phyloP scores from a whole-genome alignment of 148 eudicot genomes.

The Chenopodium album region DNA sequence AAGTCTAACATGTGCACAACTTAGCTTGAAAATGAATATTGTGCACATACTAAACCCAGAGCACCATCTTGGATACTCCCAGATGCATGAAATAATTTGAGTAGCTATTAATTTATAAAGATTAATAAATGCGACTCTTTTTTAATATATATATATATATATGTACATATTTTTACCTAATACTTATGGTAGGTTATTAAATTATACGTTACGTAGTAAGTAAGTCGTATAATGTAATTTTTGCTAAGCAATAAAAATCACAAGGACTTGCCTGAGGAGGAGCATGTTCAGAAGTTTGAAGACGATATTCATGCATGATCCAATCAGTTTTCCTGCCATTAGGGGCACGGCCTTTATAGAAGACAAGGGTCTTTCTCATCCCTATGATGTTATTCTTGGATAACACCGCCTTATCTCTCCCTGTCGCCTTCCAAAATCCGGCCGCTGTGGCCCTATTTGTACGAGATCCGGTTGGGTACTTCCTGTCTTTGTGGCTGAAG shows the following conservation, averaged over 20 bases:
- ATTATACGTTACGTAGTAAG: no score
- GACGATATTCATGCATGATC: slow-evolving; percentile 96
- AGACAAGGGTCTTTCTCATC: slow-evolving; percentile 92
- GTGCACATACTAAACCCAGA: not conserved
- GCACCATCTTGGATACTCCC: not conserved
- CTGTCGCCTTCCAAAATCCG: slow-evolving; percentile 97
- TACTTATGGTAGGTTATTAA: no score
- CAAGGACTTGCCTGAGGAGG: slow-evolving; percentile 60
- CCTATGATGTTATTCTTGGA: slow-evolving; percentile 73
- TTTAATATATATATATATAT: no score
- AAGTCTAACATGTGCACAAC: not conserved
- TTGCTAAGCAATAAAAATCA: not conserved
- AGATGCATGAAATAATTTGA: not conserved
- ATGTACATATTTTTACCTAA: no score
- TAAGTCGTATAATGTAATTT: no score
- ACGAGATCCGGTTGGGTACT: slow-evolving; percentile 86
- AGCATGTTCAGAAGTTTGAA: slow-evolving; percentile 69
- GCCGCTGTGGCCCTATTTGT: slow-evolving; percentile 80
- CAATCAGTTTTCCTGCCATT: slow-evolving; percentile 76
- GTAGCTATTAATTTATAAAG: no score
- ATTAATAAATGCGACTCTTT: no score
- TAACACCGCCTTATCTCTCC: slow-evolving; percentile 86
- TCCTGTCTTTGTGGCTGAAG: slow-evolving; percentile 93
- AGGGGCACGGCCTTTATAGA: slow-evolving; percentile 84
- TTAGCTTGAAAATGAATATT: no score